phyloP scores from a whole-genome alignment of 1,139 yeast genomes.

The Arxiozyma slooffiae region DNA sequence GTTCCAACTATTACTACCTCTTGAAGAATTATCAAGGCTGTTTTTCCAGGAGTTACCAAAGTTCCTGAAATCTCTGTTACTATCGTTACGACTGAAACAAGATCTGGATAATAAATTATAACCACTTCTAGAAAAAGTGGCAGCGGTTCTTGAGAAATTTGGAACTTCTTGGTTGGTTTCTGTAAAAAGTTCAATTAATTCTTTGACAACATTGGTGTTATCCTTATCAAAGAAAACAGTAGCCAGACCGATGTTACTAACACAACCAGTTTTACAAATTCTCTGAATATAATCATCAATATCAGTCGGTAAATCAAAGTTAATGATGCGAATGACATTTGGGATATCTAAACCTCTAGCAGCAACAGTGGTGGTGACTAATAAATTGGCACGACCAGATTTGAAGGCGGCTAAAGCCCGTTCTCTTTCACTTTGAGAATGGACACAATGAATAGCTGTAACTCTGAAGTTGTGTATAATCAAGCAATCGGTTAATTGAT shows the following conservation, averaged over 20 bases:
- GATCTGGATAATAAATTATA: conserved; percentile 55
- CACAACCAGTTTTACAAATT: conserved; percentile 99
- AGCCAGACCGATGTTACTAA: conserved; percentile 97
- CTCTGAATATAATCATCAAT: conserved; percentile 98
- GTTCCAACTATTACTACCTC: conserved; percentile 13
- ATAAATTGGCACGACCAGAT: conserved; percentile 48
- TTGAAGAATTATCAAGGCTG: conserved; percentile 19
- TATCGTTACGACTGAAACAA: conserved; percentile 28
- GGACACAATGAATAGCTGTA: conserved; percentile 97
- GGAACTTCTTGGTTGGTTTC: conserved; percentile 99
- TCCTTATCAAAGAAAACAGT: conserved; percentile 97
- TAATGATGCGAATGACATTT: conserved; percentile 93
- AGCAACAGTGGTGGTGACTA: conserved; percentile 92
- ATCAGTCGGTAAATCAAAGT: conserved; percentile 93
- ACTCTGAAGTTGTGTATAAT: conserved; percentile 88
- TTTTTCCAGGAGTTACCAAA: conserved; percentile 26
- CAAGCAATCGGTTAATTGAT: conserved; percentile 83
- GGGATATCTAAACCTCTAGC: conserved; percentile 98
- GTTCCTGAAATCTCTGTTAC: conserved; percentile 53
- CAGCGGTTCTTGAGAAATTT: conserved; percentile 65
- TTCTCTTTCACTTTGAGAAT: conserved; percentile 96
- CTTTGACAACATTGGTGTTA: conserved; percentile 83
- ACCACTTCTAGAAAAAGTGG: conserved; percentile 66
- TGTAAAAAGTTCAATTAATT: conserved; percentile 70
- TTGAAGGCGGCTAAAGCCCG: conserved; percentile 70